phyloP scores from a whole-genome alignment of 768 basidiomycete genomes.

The Strobilomyces confusus region DNA sequence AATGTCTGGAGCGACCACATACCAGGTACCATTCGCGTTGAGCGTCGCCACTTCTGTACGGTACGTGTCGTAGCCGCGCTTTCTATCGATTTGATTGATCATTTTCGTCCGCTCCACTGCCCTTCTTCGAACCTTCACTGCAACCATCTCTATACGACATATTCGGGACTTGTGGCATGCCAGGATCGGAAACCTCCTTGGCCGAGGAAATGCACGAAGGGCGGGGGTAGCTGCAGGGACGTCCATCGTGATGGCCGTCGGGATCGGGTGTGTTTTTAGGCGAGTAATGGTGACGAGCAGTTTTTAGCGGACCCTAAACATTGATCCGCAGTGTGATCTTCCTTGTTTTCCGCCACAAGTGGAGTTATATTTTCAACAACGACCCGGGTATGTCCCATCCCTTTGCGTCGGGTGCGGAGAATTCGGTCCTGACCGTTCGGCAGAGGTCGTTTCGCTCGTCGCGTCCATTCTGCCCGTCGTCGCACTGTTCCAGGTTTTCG shows the following conservation, averaged over 20 bases:
- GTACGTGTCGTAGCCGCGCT: constrained; percentile 34
- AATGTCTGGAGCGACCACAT: constrained; percentile 70
- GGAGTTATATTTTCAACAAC: constrained; percentile 73
- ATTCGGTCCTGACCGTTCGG: not conserved
- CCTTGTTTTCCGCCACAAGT: constrained; percentile 56
- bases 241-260: constrained; percentile 61
- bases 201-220: constrained; percentile 69
- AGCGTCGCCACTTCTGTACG: constrained; percentile 83
- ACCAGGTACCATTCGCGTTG: constrained; percentile 80
- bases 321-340: constrained; percentile 43
- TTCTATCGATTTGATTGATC: not conserved
- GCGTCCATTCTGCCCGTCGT: constrained; percentile 72
- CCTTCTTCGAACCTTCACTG: no score
- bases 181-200: constrained; percentile 86
- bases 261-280: constrained; percentile 67
- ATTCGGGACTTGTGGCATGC: not conserved
- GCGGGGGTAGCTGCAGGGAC: constrained; percentile 66
- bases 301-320: not conserved
- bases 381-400: constrained; percentile 45
- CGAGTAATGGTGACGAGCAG: constrained; percentile 21
- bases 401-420: not conserved
- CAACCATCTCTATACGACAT: not conserved
- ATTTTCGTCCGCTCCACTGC: not conserved
- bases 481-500: constrained; percentile 81
- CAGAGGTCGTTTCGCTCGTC: constrained; percentile 45